A percentile compares a stretch with the other conserved stretches of the same genome.
phyloP scores from a whole-genome alignment of 306 rosid genomes.

The Cucumis sativus region Cucumber_9930_V3 NC_026657.2:38780001-38780500 shows the following conservation, averaged over 20 bases:
- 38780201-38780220: slow-evolving; percentile 25
- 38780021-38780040: slow-evolving; percentile 18
- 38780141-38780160: slow-evolving; percentile 28
- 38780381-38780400: background rate
- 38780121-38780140: slow-evolving; percentile 6
- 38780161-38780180: slow-evolving; percentile 33
- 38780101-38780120: too few relatives aligned
- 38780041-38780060: slow-evolving; percentile 23
- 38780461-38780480: too few relatives aligned
- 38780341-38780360: background rate
- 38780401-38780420: background rate
- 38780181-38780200: slow-evolving; percentile 26
- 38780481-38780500: too few relatives aligned
- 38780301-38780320: background rate
- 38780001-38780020: slow-evolving; percentile 14
- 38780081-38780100: background rate
- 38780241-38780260: background rate
- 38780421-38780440: too few relatives aligned
- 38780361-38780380: background rate
- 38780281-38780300: background rate
- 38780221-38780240: slow-evolving; percentile 19
- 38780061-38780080: background rate
- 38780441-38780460: too few relatives aligned
- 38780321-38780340: background rate
- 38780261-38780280: background rate